Conservation (phyloP, 73 alveolate species). For the Urostyla sp. region DNA sequence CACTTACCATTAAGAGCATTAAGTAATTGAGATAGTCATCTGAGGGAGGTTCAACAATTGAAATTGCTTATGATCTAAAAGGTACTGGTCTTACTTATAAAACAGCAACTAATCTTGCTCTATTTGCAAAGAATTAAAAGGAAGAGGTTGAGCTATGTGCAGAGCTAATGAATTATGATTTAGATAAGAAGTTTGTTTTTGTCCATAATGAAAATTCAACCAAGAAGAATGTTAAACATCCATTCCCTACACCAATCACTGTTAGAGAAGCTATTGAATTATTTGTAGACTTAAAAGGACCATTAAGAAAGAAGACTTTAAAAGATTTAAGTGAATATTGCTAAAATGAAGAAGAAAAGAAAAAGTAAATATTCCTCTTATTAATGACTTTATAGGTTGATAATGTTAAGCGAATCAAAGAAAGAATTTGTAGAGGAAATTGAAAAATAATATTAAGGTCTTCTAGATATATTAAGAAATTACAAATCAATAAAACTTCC, state of each 20-base stretch:
- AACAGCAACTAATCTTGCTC: slow-evolving; percentile 88
- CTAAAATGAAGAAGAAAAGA: slow-evolving; percentile 71
- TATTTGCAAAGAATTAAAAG: slow-evolving; percentile 83
- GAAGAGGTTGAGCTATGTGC: slow-evolving; percentile 74
- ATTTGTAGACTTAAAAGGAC: slow-evolving; percentile 86
- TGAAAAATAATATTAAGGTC: slow-evolving; percentile 27
- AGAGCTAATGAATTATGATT: slow-evolving; percentile 69
- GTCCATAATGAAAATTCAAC: slow-evolving; percentile 33
- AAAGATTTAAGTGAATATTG: slow-evolving; percentile 64
- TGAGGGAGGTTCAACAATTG: slow-evolving; percentile 89
- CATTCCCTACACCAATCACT: slow-evolving; percentile 90
- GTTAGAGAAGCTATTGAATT: slow-evolving; percentile 79
- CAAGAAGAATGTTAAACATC: slow-evolving; percentile 67
- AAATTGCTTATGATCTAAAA: slow-evolving; percentile 72
- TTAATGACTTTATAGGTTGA: not conserved
- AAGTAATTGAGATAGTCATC: slow-evolving; percentile 81
- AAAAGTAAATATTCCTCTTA: slow-evolving; percentile 47
- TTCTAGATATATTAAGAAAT: slow-evolving; percentile 7
- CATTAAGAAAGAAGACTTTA: slow-evolving; percentile 72
- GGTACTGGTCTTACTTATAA: slow-evolving; percentile 71
- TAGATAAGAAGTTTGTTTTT: slow-evolving; percentile 63
- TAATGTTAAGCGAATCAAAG: slow-evolving; percentile 52
- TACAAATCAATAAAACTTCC: slow-evolving; percentile 59
- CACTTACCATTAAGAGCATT: slow-evolving; percentile 51
- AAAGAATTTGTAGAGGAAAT: slow-evolving; percentile 62